A percentile compares a stretch with the other conserved stretches of the same genome.
Evolutionary conservation across 305 asterid genomes (phyloP).

Genomic region (Solanum chacoense): DNA sequence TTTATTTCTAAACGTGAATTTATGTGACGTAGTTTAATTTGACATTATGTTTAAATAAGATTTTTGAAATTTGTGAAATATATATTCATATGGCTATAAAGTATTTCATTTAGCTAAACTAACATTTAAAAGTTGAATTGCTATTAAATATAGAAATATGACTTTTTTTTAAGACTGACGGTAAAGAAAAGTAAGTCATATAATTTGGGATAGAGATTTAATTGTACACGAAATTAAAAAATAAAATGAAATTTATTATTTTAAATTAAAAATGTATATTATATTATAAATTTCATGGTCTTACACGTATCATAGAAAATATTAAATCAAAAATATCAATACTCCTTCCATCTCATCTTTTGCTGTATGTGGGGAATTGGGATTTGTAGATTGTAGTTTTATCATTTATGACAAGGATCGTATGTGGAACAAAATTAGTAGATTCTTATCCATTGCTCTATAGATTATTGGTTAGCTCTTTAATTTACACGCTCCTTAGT

Average conservation of each 20-base stretch:
- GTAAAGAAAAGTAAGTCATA: background rate
- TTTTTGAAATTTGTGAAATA: background rate
- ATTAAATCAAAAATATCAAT: background rate
- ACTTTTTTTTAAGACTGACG: background rate
- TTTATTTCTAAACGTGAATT: background rate
- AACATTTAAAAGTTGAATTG: background rate
- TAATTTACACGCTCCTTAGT: background rate
- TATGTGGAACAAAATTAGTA: background rate
- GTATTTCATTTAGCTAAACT: background rate
- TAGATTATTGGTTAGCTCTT: background rate
- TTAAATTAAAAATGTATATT: background rate
- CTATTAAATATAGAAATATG: background rate
- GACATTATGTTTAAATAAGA: accelerated
- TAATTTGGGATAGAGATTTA: background rate
- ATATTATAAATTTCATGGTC: background rate
- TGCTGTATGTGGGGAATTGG: background rate
- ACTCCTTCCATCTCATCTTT: background rate
- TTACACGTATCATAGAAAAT: background rate
- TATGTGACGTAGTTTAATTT: background rate
- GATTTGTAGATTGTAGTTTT: background rate
- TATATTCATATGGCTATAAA: background rate
- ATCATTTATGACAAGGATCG: background rate
- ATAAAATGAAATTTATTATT: background rate
- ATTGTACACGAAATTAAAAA: background rate
- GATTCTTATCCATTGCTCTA: background rate